phyloP scores from a whole-genome alignment of 1,139 yeast species.

The Suhomyces bolitotheri region DNA sequence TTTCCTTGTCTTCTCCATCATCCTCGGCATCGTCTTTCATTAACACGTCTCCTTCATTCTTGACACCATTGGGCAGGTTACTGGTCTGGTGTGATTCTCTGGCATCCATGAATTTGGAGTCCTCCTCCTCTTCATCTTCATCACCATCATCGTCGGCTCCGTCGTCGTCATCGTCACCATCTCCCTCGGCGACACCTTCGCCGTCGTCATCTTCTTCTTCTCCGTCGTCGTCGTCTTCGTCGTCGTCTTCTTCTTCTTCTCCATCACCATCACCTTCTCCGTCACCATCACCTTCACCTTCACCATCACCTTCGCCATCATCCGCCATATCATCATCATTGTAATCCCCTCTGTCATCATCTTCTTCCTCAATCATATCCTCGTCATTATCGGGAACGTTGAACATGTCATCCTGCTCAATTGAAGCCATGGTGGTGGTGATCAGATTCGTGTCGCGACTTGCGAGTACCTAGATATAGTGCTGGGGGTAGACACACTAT shows the following conservation, averaged over 20 bases:
- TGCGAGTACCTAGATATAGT: background rate
- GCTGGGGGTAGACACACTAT: constrained; percentile 1
- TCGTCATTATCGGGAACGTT: constrained; percentile 18
- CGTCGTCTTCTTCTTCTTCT: constrained; percentile 19
- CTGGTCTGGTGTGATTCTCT: constrained; percentile 9
- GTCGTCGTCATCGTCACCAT: constrained; percentile 16
- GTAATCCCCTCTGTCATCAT: constrained; percentile 16
- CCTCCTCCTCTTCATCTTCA: constrained; percentile 18
- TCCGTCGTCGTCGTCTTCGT: constrained; percentile 17
- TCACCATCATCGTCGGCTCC: constrained; percentile 18
- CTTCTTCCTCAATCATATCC: constrained; percentile 19
- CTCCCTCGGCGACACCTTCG: constrained; percentile 16
- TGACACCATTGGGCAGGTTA: constrained; percentile 7
- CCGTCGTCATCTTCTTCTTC: constrained; percentile 22
- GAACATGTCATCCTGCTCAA: constrained; percentile 21
- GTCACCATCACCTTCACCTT: constrained; percentile 16
- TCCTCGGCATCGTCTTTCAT: constrained; percentile 15
- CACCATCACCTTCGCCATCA: constrained; percentile 17
- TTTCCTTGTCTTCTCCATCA: constrained; percentile 11
- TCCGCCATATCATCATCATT: constrained; percentile 21
- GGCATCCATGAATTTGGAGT: constrained; percentile 13
- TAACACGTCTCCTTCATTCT: constrained; percentile 9
- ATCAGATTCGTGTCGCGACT: background rate
- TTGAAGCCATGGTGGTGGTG: constrained; percentile 16
- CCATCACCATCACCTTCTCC: constrained; percentile 19